Percentiles rank a stretch among this genome's conserved stretches.
These are phyloP conservation scores for Blastomyces silverae DNA, from an alignment of 2,329 filamentous ascomycete genomes.

Conservation along the genomic window DNA sequence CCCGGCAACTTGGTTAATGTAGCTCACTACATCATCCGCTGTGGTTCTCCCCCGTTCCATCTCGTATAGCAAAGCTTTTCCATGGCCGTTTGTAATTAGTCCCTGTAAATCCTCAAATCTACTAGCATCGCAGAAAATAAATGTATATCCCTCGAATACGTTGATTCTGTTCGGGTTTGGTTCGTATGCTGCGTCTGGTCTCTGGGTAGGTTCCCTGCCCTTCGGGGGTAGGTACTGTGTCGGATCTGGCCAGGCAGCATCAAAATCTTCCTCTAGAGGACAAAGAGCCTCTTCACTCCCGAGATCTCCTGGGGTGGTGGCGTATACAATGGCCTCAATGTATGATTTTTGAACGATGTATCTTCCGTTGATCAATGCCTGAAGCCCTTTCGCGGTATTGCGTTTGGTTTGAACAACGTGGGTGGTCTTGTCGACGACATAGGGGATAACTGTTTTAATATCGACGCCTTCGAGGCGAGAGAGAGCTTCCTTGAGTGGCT, in stretches of 20 bases:
- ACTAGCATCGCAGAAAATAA: constrained; percentile 70
- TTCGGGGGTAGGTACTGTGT: constrained; percentile 64
- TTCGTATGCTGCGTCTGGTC: constrained; percentile 61
- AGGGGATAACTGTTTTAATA: constrained; percentile 74
- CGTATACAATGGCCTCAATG: constrained; percentile 62
- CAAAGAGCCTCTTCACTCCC: constrained; percentile 48
- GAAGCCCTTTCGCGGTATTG: constrained; percentile 80
- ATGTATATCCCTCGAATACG: constrained; percentile 80
- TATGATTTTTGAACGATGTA: constrained; percentile 69
- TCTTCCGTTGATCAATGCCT: constrained; percentile 74
- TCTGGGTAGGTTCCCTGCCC: constrained; percentile 66
- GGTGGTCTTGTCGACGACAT: constrained; percentile 63
- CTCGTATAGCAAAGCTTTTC: constrained; percentile 67
- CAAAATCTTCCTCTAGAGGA: constrained; percentile 71
- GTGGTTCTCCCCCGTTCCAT: constrained; percentile 58
- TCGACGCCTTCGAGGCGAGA: constrained; percentile 72
- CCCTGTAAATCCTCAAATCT: constrained; percentile 71
- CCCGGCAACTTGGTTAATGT: constrained; percentile 66
- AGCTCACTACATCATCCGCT: constrained; percentile 68
- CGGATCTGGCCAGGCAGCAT: constrained; percentile 69
- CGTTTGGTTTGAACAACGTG: constrained; percentile 85
- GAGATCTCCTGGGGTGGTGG: constrained; percentile 47
- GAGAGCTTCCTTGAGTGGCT: constrained; percentile 57
- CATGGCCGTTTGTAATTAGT: constrained; percentile 69
- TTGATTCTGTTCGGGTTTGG: constrained; percentile 60